Base-by-base conservation (phyloP, 495 filamentous ascomycete species). In the Apodospora peruviana region DNA sequence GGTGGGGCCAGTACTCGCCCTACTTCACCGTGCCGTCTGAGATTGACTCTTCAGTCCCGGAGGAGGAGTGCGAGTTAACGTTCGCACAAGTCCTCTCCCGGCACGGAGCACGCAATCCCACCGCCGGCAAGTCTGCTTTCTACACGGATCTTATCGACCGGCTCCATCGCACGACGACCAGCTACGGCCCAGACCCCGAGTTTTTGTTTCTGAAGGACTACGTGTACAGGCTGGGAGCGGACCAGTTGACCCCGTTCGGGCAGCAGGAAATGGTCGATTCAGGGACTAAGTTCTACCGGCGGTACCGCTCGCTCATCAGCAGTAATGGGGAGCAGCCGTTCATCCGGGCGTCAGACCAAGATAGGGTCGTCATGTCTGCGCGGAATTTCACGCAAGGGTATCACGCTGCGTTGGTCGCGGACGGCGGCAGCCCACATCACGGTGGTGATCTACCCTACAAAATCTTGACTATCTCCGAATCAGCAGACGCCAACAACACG, bases 1-100 rank as follows among this genome's bases (percentile, higher is more conserved):
- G 66, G 48, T 94, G 88, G 90, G 90, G 89, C 45, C 87, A 90
- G 58, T 93, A 95, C 65, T 87, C 87, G 18, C 88, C 90, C 12
- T 90, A 79, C 64, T 94, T 85, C 70, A 74, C 79, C 0, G 80
- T 90, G 2, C 76, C 81, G 20, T 86, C 86, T 0, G 62, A 78
- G 5, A 74, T 88, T 36, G 69, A 78, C 3, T 50, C 72, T 1
- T 62, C 68, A 0, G 56, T 86, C 4, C 88, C 88, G 1, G n/a
- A n/a, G n/a, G 32, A 68, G 2, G 67, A 68, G 21, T 95, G 90
- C 70, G 63, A 77, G 39, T 60, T 91, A 50, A 89, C 81, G 29
- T 91, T 93, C 61, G 88, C 77, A 9, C 86, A 91, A 55, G 64
- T 90, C 14, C 75, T 95, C 45, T 86, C 86, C 8, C 79, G 90